Conservation (phyloP, 2,329 filamentous ascomycete genomes). For the Helicocarpus griseus region DNA sequence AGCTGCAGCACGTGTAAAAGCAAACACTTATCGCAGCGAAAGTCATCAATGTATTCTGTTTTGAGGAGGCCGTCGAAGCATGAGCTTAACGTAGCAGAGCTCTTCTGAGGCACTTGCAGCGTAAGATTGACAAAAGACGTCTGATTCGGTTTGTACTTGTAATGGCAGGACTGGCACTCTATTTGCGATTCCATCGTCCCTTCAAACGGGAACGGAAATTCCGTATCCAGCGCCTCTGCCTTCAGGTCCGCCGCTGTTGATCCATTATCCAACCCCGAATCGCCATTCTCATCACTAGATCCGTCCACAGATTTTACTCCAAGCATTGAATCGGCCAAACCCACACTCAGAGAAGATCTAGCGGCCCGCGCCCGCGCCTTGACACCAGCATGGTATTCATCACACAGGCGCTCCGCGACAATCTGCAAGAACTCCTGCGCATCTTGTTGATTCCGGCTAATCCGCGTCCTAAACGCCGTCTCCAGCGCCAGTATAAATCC, state of each 20-base stretch:
- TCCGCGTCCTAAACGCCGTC: constrained; percentile 74
- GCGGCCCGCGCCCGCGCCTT: constrained; percentile 50
- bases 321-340: not conserved
- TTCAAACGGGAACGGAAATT: constrained; percentile 67
- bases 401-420: constrained; percentile 79
- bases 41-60: constrained; percentile 92
- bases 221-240: constrained; percentile 33
- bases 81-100: constrained; percentile 67
- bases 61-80: constrained; percentile 95
- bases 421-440: constrained; percentile 96
- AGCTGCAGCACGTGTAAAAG: constrained; percentile 66
- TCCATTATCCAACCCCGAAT: constrained; percentile 26
- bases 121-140: constrained; percentile 89
- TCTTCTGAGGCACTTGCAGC: constrained; percentile 76
- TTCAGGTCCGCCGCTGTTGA: constrained; percentile 14
- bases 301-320: constrained; percentile 1
- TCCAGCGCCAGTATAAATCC: constrained; percentile 77
- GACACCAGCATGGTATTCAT: constrained; percentile 83
- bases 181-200: constrained; percentile 90
- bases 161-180: constrained; percentile 80
- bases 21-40: constrained; percentile 87
- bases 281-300: constrained; percentile 21
- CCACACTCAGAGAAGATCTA: not conserved
- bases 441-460: constrained; percentile 92
- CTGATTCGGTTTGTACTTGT: constrained; percentile 73